A percentile compares a stretch with the other conserved stretches of the same genome.
These are phyloP conservation scores for Tylopilus sp. DNA, from an alignment of 768 basidiomycete genomes.

Conservation along the genomic window DNA sequence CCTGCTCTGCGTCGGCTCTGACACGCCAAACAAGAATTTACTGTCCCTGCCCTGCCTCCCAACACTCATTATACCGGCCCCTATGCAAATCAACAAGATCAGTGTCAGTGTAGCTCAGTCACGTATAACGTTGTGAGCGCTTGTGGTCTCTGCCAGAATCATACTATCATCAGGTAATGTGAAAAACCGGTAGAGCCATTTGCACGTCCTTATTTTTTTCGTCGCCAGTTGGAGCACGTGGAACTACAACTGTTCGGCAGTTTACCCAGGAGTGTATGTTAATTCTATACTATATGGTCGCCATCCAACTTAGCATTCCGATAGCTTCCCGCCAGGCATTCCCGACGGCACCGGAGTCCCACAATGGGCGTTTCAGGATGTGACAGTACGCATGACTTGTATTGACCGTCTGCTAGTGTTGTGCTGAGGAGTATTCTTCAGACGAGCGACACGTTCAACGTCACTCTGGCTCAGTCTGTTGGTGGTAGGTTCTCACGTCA, in stretches of 20 bases:
- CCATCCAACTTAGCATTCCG: background rate
- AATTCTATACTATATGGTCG: background rate
- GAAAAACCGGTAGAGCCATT: background rate
- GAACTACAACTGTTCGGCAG: constrained; percentile 43
- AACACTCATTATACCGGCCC: constrained; percentile 33
- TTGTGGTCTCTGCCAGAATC: constrained; percentile 54
- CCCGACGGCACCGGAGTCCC: constrained; percentile 51
- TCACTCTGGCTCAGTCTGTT: constrained; percentile 33
- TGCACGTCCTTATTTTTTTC: constrained; percentile 1
- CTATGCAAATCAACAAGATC: constrained; percentile 23
- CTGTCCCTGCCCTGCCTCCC: constrained; percentile 37
- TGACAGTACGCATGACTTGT: constrained; percentile 36
- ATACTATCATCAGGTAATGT: constrained; percentile 35
- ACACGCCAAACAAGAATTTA: constrained; percentile 32
- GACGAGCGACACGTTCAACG: constrained; percentile 39
- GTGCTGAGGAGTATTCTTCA: constrained; percentile 15
- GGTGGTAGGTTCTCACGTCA: constrained; percentile 19
- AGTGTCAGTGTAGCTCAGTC: constrained; percentile 55
- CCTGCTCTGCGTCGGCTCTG: constrained; percentile 6
- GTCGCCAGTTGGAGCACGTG: constrained; percentile 48
- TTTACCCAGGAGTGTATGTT: constrained; percentile 30
- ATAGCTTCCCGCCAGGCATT: constrained; percentile 46
- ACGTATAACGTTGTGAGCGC: constrained; percentile 55
- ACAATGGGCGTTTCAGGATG: constrained; percentile 60
- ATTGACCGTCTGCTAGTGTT: background rate